Base-by-base conservation (phyloP, 768 basidiomycete genomes). In the Tricholoma sp. region DNA sequence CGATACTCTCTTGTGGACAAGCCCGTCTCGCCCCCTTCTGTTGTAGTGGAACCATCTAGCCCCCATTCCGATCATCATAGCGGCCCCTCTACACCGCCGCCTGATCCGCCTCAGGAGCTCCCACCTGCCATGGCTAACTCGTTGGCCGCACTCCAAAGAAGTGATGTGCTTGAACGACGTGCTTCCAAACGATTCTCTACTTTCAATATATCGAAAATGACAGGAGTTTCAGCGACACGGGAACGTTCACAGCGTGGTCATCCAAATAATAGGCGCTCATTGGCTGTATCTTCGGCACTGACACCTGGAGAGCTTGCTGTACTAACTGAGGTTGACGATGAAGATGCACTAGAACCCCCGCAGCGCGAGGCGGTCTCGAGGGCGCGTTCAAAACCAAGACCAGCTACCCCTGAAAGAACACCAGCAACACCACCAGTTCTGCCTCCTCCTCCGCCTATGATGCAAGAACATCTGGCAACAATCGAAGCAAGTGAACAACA, bases 131-230 rank as follows among this genome's bases (percentile, higher is more conserved):
- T 91, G 24, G 89, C 89, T 52, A 83, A 83, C 64, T 89, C 91
- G 5, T 80, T 98, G 9, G 93, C 91, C 6, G 94, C 94, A 7
- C 78, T 99, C 47, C 89, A 95, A 71, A 85, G 88, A 64, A 86
- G 83, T 51, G 94, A 95, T 61, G 80, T 85, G 0, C 80, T 98
- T 37, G 92, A 94, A 63, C 84, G 96, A 18, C 80, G 96, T 47
- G 96, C 96, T 15, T 94, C 91, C 18, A 98, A 98, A 68, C 89
- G 97, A 0, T 98, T 94, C 73, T 97, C 94, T 42, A 86, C 87
- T 1, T 98, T 96, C 68, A 91, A 94, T 60, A 89, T 98, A 64
- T 86, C 89, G 48, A 95, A 95, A 74, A 95, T 98, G 88, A 87
- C 92, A 3, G 85, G 86, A 13, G 74, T 70, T 24, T 69, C 79